Evolutionary conservation across 1,284 basidiomycete species (phyloP), one percentile per base, ranked within the genome.

Genomic region (Heterobasidion irregulare): DNA sequence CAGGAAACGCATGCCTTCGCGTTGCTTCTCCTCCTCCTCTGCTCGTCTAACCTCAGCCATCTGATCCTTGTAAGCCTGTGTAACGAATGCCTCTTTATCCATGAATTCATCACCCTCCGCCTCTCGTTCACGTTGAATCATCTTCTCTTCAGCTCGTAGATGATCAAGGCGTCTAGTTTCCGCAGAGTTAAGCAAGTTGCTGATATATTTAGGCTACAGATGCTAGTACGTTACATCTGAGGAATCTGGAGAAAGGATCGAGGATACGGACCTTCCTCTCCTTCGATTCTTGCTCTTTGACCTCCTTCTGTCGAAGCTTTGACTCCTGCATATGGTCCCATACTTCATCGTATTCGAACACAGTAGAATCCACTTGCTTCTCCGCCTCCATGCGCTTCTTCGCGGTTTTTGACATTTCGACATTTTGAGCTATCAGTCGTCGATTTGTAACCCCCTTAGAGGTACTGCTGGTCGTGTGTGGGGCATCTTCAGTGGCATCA

Each of bases 1-100:
- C 32, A 6, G 38, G 15, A 47, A 10, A 44, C 15, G 72, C 81
- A 59, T 64, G 90, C 94, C 94, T 73, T 97, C 92, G 62, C 86
- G 79, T 65, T 76, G 72, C 70, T 82, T 86, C 69, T 98, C 94
- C 64, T 95, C 94, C 65, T 92, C 92, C 68, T 97, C 97, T 1
- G 94, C 93, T 66, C 76, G 80, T 54, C 91, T 78, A 2, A 98
- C 84, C 70, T 96, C 92, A 50, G 84, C 95, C 83, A 97, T 92
- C 71, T 99, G 97, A 59, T 92, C 89, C 70, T 94, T 94, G 74
- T 99, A 99, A 38, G 94, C 94, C 65, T 94, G 92, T 0, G 97
- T 99, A 47, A 99, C 95, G 65, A 98, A 99, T 19, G 86, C 81
- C 59, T 99, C 97, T 74, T 96, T 99, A 73, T 93, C 96, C 50